Conservation (phyloP, 768 basidiomycete species). For the Terana coerulea region DNA sequence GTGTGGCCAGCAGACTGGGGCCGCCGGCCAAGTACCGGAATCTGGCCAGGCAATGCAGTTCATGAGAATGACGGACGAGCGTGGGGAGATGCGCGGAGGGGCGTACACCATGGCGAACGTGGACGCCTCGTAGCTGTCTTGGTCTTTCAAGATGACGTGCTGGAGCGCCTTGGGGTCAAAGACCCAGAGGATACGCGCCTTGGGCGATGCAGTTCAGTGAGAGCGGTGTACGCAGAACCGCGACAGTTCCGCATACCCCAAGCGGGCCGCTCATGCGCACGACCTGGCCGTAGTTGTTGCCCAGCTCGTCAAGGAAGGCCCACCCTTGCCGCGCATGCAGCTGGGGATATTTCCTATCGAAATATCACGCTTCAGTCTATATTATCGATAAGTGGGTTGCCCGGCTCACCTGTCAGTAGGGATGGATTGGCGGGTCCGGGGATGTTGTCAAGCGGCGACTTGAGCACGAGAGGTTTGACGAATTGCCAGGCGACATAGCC, state of each 20-base stretch:
- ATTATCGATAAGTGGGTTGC: no score
- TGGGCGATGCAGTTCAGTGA: background rate
- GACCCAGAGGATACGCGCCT: conserved; percentile 22
- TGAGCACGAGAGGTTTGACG: background rate
- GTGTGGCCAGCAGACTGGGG: conserved; percentile 6
- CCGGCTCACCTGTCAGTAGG: background rate
- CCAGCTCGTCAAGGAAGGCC: conserved; percentile 1
- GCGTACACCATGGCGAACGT: conserved; percentile 9
- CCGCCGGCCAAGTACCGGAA: background rate
- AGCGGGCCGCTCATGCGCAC: conserved; percentile 4
- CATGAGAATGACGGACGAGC: background rate
- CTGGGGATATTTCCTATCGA: background rate
- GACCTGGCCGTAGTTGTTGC: conserved; percentile 2
- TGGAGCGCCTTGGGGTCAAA: conserved; percentile 22
- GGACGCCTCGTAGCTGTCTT: conserved; percentile 22
- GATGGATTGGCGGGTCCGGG: background rate
- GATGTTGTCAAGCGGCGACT: background rate
- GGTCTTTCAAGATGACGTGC: conserved; percentile 22
- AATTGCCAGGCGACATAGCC: no score
- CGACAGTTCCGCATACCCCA: conserved; percentile 2
- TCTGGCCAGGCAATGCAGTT: background rate
- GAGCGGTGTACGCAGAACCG: background rate
- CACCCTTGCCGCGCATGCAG: conserved; percentile 7
- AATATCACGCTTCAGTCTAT: no score
- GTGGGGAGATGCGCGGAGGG: background rate